phyloP scores from a whole-genome alignment of 257 asterid species.

The Solanum stenotomum region DNA sequence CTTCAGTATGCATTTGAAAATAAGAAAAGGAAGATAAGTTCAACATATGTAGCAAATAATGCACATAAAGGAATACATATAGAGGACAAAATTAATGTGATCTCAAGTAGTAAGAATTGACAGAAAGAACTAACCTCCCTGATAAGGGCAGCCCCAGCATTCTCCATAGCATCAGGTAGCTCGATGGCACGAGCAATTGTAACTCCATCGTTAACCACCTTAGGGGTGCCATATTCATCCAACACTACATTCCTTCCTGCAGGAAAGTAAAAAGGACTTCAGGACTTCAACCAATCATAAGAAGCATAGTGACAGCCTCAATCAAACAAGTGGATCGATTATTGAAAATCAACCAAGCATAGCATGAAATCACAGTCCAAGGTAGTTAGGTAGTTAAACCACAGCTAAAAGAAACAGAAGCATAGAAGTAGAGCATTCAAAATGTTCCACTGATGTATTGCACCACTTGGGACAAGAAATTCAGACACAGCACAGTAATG shows the following conservation, averaged over 20 bases:
- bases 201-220: conserved; percentile 87
- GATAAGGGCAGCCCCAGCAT: conserved; percentile 93
- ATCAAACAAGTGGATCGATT: not conserved
- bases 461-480: not conserved
- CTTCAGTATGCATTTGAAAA: conserved; percentile 20
- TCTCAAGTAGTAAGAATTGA: not conserved
- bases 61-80: not conserved
- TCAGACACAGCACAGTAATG: not conserved
- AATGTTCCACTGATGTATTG: not conserved
- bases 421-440: not conserved
- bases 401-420: not conserved
- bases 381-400: not conserved
- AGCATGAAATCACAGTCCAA: not conserved
- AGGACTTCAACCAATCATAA: not conserved
- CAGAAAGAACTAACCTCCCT: conserved; percentile 63
- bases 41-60: not conserved
- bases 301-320: not conserved
- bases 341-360: not conserved
- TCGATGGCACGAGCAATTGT: conserved; percentile 94
- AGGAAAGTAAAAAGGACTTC: not conserved
- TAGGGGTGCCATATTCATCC: conserved; percentile 88
- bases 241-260: conserved; percentile 90
- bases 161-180: conserved; percentile 87
- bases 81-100: not conserved
- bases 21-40: not conserved